Base-by-base conservation (phyloP, 352 stramenopile genomes). In the Pythium myriotylum region DNA sequence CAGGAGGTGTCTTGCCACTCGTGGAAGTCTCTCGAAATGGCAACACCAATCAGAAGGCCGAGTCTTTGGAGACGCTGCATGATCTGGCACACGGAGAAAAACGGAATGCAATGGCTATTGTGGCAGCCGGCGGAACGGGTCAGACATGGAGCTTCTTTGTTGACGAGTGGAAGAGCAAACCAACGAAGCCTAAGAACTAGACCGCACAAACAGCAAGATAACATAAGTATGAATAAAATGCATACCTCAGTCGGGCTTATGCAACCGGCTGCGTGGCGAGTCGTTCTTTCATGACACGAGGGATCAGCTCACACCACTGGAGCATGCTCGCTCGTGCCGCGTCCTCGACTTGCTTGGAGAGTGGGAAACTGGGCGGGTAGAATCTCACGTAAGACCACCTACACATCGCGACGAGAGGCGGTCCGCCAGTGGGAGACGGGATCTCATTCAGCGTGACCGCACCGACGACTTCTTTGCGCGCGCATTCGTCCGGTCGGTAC, bases 281-380 rank as follows among this genome's bases (percentile, higher is more conserved):
- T 5, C 33, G 49, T n/a, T 56, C 49, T 20, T 41, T 35, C 32
- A 56, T 56, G 35, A 56, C 40, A 13, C 29, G 24, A 3, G 49
- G 49, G 23, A 56, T 56, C 4, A 56, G 20, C 16, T 56, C 49
- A 16, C 49, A 56, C 49, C 49, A 56, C 12, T 46, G 49, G 9
- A 46, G 19, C 33, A 56, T 56, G 27, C 49, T 46, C 1, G 27
- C 9, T n/a, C n/a, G 2, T 12, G 32, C 49, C 4, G 10, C 32
- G 7, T 32, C 22, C 33, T 46, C 20, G 10, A n/a, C n/a, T 29
- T 41, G 32, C 10, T 26, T 17, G 17, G 35, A 12, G 16, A 46
- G n/a, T 3, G 7, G 32, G 14, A 41, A 41, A 13, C 9, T 19
- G 1, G 35, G 52, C 22, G 23, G 17, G 16, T 23, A 27, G 16